These are phyloP conservation scores for Aphanomyces stellatus DNA, from an alignment of 352 stramenopile genomes.

Conservation along the genomic window DNA sequence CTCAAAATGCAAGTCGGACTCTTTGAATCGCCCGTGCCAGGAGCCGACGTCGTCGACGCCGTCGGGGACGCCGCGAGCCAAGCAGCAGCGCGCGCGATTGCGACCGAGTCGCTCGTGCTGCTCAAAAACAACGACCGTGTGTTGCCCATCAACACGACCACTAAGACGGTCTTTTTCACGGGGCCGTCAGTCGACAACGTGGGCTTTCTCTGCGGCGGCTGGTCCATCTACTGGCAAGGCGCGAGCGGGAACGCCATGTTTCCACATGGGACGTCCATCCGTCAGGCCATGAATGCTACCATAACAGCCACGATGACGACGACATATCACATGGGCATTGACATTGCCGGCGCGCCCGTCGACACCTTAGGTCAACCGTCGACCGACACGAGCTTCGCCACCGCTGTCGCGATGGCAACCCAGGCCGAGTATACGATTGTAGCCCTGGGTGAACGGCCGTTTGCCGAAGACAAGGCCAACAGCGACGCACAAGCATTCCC, in stretches of 20 bases:
- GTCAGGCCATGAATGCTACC: conserved; percentile 33
- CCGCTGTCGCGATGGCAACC: conserved; percentile 35
- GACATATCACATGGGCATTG: conserved; percentile 25
- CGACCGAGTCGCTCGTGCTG: conserved; percentile 69
- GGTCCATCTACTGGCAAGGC: conserved; percentile 83
- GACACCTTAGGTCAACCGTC: too few species aligned
- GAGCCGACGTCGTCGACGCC: conserved; percentile 29
- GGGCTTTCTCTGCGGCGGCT: conserved; percentile 58
- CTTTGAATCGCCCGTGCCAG: conserved; percentile 52
- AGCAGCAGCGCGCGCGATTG: conserved; percentile 47
- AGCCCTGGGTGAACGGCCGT: conserved; percentile 60
- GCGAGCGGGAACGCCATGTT: conserved; percentile 51
- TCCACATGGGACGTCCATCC: conserved; percentile 46
- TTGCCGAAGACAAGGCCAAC: conserved; percentile 77
- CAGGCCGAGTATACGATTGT: conserved; percentile 53
- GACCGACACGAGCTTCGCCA: too few species aligned
- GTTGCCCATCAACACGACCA: conserved; percentile 28
- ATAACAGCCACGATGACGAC: conserved; percentile 7
- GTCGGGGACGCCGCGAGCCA: conserved; percentile 47
- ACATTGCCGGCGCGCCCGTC: conserved; percentile 44
- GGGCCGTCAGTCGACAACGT: conserved; percentile 58
- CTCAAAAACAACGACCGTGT: conserved; percentile 62
- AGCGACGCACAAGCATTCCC: conserved; percentile 64
- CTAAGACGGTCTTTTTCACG: conserved; percentile 39
- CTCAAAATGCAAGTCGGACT: conserved; percentile 64